Conservation (phyloP, 371 early-diverging fungal genomes). For the Apophysomyces elegans region DNA sequence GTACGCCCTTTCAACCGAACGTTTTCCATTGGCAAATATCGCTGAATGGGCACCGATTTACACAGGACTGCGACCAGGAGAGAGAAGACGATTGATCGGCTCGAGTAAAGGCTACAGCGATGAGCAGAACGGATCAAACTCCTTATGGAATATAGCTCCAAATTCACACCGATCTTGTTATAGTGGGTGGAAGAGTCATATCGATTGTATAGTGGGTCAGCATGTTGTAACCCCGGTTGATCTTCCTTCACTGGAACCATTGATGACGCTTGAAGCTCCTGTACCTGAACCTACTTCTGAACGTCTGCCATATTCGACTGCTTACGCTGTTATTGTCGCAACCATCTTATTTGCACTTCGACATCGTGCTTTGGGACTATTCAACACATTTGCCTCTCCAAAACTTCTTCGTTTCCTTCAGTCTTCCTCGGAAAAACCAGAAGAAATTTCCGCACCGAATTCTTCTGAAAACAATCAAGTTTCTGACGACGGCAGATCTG, state of each 20-base stretch:
- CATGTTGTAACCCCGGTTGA: slow-evolving; percentile 24
- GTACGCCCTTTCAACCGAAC: slow-evolving; percentile 60
- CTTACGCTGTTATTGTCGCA: slow-evolving; percentile 27
- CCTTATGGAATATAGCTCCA: slow-evolving; percentile 4
- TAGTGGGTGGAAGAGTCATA: slow-evolving; percentile 41
- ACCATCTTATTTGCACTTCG: slow-evolving; percentile 35
- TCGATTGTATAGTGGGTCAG: slow-evolving; percentile 38
- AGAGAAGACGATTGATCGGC: slow-evolving; percentile 36
- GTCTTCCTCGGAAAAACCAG: background rate
- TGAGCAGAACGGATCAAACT: slow-evolving; percentile 19
- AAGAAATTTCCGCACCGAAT: too few species aligned
- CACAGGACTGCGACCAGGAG: slow-evolving; percentile 41
- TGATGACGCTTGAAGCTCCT: background rate
- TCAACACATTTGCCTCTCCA: slow-evolving; percentile 24
- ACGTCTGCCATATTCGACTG: slow-evolving; percentile 45
- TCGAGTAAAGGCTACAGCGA: slow-evolving; percentile 33
- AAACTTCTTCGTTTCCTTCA: background rate
- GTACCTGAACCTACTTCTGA: too few species aligned
- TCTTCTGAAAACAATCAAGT: too few species aligned
- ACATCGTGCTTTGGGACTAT: slow-evolving; percentile 23
- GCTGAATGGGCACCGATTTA: slow-evolving; percentile 46
- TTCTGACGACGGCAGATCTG: too few species aligned
- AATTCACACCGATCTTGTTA: slow-evolving; percentile 27
- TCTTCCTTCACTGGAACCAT: slow-evolving; percentile 1
- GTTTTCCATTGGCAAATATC: slow-evolving; percentile 61